Evolutionary conservation across 1,139 yeast species (phyloP).

Genomic region (Debaryomyces udenii): DNA sequence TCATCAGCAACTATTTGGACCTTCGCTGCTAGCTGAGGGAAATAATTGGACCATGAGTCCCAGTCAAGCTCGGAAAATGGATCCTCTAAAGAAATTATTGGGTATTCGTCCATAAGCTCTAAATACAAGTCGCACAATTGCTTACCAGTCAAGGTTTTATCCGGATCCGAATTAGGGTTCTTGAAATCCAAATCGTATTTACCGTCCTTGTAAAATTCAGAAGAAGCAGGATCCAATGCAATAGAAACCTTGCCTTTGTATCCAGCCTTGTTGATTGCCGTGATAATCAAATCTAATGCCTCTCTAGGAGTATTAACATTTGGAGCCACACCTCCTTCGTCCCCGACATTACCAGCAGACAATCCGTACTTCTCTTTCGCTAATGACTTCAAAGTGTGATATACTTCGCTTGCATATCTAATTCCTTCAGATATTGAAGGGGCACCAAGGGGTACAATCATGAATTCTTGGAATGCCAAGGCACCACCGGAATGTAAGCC

Average conservation of each 20-base stretch:
- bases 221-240: constrained; percentile 94
- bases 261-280: constrained; percentile 88
- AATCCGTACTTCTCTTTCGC: constrained; percentile 94
- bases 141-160: constrained; percentile 87
- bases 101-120: constrained; percentile 80
- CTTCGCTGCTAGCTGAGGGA: constrained; percentile 63
- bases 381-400: constrained; percentile 88
- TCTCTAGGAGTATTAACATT: constrained; percentile 89
- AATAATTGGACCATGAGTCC: constrained; percentile 94
- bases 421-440: constrained; percentile 87
- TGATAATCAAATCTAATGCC: constrained; percentile 89
- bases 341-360: constrained; percentile 99
- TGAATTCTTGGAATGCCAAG: constrained; percentile 97
- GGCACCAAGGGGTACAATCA: constrained; percentile 94
- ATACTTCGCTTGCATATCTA: constrained; percentile 94
- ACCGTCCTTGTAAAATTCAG: constrained; percentile 95
- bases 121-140: constrained; percentile 84
- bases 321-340: constrained; percentile 99
- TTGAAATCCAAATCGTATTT: constrained; percentile 96
- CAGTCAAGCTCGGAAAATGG: constrained; percentile 99
- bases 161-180: constrained; percentile 85
- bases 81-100: constrained; percentile 96
- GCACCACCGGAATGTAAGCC: constrained; percentile 99
- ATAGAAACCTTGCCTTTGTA: constrained; percentile 88
- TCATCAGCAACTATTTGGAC: constrained; percentile 96